Evolutionary conservation across 1,284 basidiomycete genomes (phyloP), one percentile per base, ranked within the genome.

Genomic region (Athelia sp.): DNA sequence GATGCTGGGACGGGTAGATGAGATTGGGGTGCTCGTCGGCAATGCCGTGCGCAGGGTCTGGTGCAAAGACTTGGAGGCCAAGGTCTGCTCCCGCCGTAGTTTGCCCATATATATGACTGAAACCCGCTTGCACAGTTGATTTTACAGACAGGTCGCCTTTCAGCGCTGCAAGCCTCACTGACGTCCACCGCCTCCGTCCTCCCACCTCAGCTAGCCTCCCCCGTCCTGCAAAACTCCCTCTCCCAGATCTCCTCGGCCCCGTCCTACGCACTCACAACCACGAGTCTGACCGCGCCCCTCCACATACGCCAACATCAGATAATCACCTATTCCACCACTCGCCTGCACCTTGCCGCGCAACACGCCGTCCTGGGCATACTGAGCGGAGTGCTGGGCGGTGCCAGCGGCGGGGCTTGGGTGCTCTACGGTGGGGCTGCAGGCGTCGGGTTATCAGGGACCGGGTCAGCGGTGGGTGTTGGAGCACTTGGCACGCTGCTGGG

Each of bases 311-410:
- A 79, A 34, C 62, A 59, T 13, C 84, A 90, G 60, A 71, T 94
- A 21, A 66, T 77, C 11, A 57, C 64, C 29, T 73, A 79, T 49
- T 76, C 85, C 6, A 84, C 87, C 0, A 72, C 76, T 1, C 70
- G 71, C 8, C 70, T 93, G 24, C 90, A 93, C 55, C 61, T 75
- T 14, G 73, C 81, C 8, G 90, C 82, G 0, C 87, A 92, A 61
- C 73, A 72, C 13, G 72, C 78, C 0, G 72, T 87, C 9, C 56
- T 86, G 10, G 75, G 76, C 1, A 77, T 82, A 68, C 61, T 71
- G 48, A 72, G 66, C 17, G 74, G 74, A 24, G 54, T 76, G 10
- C 57, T 71, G 23, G 65, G 69, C 42, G 71, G 80, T 24, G 60
- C 78, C 22, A 70, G 68, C 34, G 59, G 59, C 43, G 54, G 54